phyloP scores from a whole-genome alignment of 306 rosid species.

The Sphenostylis stenocarpa region DNA sequence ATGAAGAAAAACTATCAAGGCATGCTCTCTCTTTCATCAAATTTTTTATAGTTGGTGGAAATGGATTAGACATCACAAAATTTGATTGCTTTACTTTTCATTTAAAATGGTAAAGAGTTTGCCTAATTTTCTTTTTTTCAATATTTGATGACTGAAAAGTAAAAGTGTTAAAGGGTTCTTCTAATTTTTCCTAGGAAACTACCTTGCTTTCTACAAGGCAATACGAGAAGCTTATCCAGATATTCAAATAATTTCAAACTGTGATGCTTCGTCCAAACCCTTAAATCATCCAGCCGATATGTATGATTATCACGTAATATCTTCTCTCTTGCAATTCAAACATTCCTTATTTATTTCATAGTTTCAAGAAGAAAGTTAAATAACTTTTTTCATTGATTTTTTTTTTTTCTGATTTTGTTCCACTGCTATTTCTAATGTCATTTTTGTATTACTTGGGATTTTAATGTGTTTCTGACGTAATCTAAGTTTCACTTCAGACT shows the following conservation, averaged over 20 bases:
- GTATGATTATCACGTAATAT: slow-evolving; percentile 80
- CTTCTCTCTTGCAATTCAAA: slow-evolving; percentile 13
- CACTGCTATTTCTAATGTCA: no score
- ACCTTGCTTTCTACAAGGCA: slow-evolving; percentile 61
- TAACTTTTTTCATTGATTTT: no score
- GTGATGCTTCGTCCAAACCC: slow-evolving; percentile 62
- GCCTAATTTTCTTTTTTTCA: no score
- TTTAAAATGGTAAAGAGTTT: no score
- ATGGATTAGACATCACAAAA: no score
- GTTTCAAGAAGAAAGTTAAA: no score
- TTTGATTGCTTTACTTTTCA: no score
- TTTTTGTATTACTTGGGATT: no score
- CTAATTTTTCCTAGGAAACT: slow-evolving; percentile 52
- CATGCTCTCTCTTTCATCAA: not conserved
- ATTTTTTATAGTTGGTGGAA: no score
- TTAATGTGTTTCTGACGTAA: slow-evolving; percentile 27
- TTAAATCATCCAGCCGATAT: slow-evolving; percentile 84
- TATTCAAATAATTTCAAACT: slow-evolving; percentile 72
- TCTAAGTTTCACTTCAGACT: slow-evolving; percentile 44
- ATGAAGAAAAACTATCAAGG: slow-evolving; percentile 67
- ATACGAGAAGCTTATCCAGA: slow-evolving; percentile 64
- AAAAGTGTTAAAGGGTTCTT: not conserved
- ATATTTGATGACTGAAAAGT: not conserved
- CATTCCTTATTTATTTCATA: not conserved
- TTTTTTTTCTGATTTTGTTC: no score